These are phyloP conservation scores for Daedaleopsis sinensis DNA, from an alignment of 768 basidiomycete species.

Conservation along the genomic window DNA sequence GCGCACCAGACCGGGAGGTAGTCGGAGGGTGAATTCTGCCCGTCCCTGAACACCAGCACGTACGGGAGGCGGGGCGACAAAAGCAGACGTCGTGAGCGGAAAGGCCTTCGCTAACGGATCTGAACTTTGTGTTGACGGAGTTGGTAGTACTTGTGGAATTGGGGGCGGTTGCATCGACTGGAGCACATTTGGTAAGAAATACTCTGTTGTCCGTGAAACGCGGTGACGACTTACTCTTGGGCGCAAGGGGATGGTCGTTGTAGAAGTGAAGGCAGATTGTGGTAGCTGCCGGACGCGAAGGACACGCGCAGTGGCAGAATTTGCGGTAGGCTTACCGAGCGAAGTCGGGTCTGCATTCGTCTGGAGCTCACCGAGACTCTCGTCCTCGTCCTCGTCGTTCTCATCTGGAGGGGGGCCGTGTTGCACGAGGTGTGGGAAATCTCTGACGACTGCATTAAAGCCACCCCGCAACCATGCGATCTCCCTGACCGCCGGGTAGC, in stretches of 20 bases:
- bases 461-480: slow-evolving; percentile 85
- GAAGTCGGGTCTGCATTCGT: slow-evolving; percentile 1
- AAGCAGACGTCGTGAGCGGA: neutral
- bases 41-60: neutral
- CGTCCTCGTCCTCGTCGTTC: slow-evolving; percentile 52
- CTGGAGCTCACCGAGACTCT: slow-evolving; percentile 29
- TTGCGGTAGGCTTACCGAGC: slow-evolving; percentile 17
- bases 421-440: slow-evolving; percentile 55
- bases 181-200: neutral
- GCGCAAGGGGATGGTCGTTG: slow-evolving; percentile 38
- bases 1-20: slow-evolving; percentile 8
- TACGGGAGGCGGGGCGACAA: neutral
- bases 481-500: slow-evolving; percentile 51
- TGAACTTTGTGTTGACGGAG: slow-evolving; percentile 9
- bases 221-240: slow-evolving; percentile 21
- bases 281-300: slow-evolving; percentile 65
- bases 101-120: slow-evolving; percentile 10
- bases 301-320: slow-evolving; percentile 22
- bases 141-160: slow-evolving; percentile 15
- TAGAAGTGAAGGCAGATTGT: slow-evolving; percentile 61
- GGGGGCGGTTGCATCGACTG: slow-evolving; percentile 7
- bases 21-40: slow-evolving; percentile 7
- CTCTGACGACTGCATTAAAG: slow-evolving; percentile 68
- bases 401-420: slow-evolving; percentile 51
- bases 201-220: neutral